Conservation (phyloP, 305 asterid species). For the Fraxinus angustifolia region DNA sequence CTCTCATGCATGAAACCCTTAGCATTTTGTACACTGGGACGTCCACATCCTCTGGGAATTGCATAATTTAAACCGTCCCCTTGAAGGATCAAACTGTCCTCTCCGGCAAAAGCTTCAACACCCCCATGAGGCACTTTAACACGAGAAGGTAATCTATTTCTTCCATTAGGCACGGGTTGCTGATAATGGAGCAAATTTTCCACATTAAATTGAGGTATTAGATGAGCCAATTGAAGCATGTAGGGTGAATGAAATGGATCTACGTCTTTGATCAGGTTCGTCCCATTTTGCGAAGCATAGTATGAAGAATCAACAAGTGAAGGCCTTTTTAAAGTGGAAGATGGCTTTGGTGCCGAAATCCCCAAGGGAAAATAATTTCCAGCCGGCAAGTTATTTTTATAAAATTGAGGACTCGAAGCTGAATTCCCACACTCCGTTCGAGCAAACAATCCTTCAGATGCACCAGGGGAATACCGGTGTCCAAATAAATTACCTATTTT, state of each 20-base stretch:
- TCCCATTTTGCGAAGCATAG: slow-evolving; percentile 29
- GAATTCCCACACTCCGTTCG: slow-evolving; percentile 29
- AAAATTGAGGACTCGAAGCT: slow-evolving; percentile 31
- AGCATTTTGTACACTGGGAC: slow-evolving; percentile 28
- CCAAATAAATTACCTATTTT: slow-evolving; percentile 28
- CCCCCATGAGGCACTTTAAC: slow-evolving; percentile 39
- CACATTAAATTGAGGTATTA: slow-evolving; percentile 26
- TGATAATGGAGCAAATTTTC: slow-evolving; percentile 32
- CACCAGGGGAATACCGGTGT: slow-evolving; percentile 29
- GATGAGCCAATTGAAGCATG: slow-evolving; percentile 31
- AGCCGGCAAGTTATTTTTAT: slow-evolving; percentile 24
- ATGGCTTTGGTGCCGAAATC: slow-evolving; percentile 27
- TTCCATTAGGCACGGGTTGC: slow-evolving; percentile 29
- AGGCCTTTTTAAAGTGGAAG: slow-evolving; percentile 32
- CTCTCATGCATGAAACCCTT: slow-evolving; percentile 30
- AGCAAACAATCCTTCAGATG: slow-evolving; percentile 27
- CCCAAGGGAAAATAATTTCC: slow-evolving; percentile 36
- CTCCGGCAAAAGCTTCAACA: slow-evolving; percentile 34
- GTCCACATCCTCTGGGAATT: slow-evolving; percentile 30
- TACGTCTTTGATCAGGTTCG: slow-evolving; percentile 27
- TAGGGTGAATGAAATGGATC: slow-evolving; percentile 33
- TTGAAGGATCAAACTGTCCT: slow-evolving; percentile 51
- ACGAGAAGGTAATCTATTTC: slow-evolving; percentile 29
- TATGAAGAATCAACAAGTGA: slow-evolving; percentile 24
- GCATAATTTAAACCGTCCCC: slow-evolving; percentile 41